Percentiles rank a stretch among this genome's conserved stretches.
phyloP scores from a whole-genome alignment of 495 filamentous ascomycete species.

The Jackrogersella minutella region DNA sequence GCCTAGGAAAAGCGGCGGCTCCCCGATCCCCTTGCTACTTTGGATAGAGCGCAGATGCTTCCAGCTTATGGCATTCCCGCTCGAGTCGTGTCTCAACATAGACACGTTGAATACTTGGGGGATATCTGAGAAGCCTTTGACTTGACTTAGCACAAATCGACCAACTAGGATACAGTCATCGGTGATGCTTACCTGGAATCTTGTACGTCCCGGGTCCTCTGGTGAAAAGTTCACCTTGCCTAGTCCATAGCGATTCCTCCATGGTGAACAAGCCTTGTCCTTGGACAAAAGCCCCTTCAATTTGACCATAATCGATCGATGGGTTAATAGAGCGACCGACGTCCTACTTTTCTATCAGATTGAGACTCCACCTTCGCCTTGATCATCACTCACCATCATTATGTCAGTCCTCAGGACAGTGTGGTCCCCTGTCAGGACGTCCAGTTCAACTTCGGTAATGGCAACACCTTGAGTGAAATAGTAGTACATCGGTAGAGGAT shows the following conservation, averaged over 20 bases:
- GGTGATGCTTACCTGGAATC: constrained; percentile 62
- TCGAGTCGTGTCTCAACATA: constrained; percentile 58
- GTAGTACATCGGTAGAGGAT: constrained; percentile 82
- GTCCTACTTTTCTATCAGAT: constrained; percentile 46
- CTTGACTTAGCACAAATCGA: neutral
- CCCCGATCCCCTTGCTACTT: constrained; percentile 74
- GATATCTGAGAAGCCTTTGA: constrained; percentile 73
- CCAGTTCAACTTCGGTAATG: constrained; percentile 81
- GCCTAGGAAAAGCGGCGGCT: constrained; percentile 87
- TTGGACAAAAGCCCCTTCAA: constrained; percentile 87
- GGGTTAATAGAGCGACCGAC: constrained; percentile 87
- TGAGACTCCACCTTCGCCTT: neutral
- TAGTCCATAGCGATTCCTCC: constrained; percentile 83
- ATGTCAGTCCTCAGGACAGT: constrained; percentile 81
- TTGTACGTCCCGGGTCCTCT: constrained; percentile 82
- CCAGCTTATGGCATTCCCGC: constrained; percentile 77
- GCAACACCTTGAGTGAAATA: constrained; percentile 91
- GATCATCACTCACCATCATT: constrained; percentile 68
- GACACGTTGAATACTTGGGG: constrained; percentile 85
- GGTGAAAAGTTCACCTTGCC: constrained; percentile 77
- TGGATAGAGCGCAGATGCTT: constrained; percentile 86
- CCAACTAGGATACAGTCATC: constrained; percentile 46
- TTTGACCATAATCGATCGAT: constrained; percentile 87
- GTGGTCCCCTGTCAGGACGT: constrained; percentile 86
- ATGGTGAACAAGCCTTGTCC: constrained; percentile 87